Evolutionary conservation across 441 rosid genomes (phyloP), one percentile per base, ranked within the genome.

Genomic region (Mallotus japonicus): DNA sequence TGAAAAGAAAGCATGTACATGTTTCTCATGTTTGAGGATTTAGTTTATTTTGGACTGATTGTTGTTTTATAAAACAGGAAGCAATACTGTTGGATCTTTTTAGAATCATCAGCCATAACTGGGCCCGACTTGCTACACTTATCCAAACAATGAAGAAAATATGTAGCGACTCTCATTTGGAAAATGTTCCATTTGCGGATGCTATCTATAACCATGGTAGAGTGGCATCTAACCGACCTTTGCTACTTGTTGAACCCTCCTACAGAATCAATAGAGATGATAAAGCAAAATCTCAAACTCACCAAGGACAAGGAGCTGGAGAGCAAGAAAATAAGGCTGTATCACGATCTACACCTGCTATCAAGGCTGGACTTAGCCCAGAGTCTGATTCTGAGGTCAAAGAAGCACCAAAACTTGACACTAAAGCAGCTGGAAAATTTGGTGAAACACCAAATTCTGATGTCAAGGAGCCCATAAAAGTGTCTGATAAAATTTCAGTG

Each of bases 71-170:
- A 71, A 67, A 65, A 81, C 89, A 93, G 96, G 97, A 93, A 83
- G 88, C 88, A 62, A 85, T 90, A 85, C 69, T 93, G 74, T 71
- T 90, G 88, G 97, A 93, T 82, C 92, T 93, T 75, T 90, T 93
- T 20, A 83, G 95, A 78, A 97, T 93, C 77, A 86, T 92, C 85
- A 89, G 95, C 79, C 93, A 91, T 81, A 97, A 93, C 79, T 77
- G 90, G 53, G 98, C 96, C 40, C 87, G 96, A 63, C 88, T 93
- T 62, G 97, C 98, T 44, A 93, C 97, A 68, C 95, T 96, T 62
- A 89, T 93, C 58, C 90, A 96, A 66, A 91, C 97, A 44, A 76
- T 93, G 80, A 96, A 91, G 78, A 91, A 86, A 83, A 73, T 80
- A 73, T 85, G 79, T 62, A 65, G 85, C 68, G 94, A 90, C 54